phyloP scores from a whole-genome alignment of 345 rosid species.

The Xanthoceras sorbifolium region DNA sequence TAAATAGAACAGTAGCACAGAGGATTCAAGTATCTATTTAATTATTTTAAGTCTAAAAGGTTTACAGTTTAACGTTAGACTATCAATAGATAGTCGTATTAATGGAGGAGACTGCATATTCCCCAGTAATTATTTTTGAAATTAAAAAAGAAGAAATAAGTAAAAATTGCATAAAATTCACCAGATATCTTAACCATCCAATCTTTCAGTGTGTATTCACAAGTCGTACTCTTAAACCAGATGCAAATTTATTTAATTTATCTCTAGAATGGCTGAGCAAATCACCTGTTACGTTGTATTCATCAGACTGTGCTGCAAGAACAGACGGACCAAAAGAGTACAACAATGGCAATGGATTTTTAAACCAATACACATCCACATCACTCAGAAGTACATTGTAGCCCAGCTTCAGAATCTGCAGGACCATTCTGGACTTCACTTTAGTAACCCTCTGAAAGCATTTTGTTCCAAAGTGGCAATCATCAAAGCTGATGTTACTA shows the following conservation, averaged over 20 bases:
- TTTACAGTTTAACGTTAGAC: background rate
- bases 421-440: slow-evolving; percentile 85
- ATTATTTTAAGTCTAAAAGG: background rate
- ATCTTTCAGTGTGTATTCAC: background rate
- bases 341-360: slow-evolving; percentile 68
- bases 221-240: slow-evolving; percentile 11
- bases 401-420: slow-evolving; percentile 80
- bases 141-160: background rate
- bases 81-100: background rate
- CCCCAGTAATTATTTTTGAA: background rate
- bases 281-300: slow-evolving; percentile 73
- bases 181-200: background rate
- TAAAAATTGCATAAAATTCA: slow-evolving; percentile 3
- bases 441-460: slow-evolving; percentile 94
- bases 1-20: slow-evolving; percentile 16
- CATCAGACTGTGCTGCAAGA: slow-evolving; percentile 86
- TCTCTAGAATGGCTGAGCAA: slow-evolving; percentile 6
- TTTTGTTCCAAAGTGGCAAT: slow-evolving; percentile 89
- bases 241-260: background rate
- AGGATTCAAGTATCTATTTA: background rate
- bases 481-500: slow-evolving; percentile 75
- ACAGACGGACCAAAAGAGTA: slow-evolving; percentile 68
- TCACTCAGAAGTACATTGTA: slow-evolving; percentile 88
- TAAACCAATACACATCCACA: slow-evolving; percentile 91
- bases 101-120: background rate